Base-by-base conservation (phyloP, 2,329 filamentous ascomycete species). In the Exophiala sp. region DNA sequence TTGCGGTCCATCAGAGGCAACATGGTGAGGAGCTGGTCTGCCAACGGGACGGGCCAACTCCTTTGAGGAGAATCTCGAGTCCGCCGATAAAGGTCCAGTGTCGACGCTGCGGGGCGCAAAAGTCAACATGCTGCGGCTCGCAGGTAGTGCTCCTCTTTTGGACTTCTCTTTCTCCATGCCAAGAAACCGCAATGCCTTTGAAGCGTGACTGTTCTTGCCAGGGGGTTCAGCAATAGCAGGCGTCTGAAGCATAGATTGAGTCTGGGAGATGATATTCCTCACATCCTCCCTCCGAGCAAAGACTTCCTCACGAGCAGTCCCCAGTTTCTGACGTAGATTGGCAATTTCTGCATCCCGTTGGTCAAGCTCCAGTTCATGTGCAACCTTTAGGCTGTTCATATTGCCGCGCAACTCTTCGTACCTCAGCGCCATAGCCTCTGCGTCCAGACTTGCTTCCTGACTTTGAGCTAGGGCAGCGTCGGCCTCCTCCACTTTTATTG, bases 291-390 rank as follows among this genome's bases (percentile, higher is more conserved):
- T 54, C 40, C 54, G 47, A 6, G 53, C 53, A 50, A 57, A 49
- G 21, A 57, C 54, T 47, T 59, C 57, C 48, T 59, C 57, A 34
- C 54, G 57, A 18, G 57, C 53, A 49, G 54, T 59, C 11, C 57
- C 54, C 35, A 60, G 42, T 36, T 57, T 60, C 38, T 57, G 54
- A n/a, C 51, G 54, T 16, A 60, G 52, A 11, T 48, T 50, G 14
- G 48, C 40, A 32, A 55, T 57, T 34, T 60, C 54, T n/a, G 45
- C 48, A 20, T 60, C 57, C 21, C 52, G 48, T 44, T 57, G 54
- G 12, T 52, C 57, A 21, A 60, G 20, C 35, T 60, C 57, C 36
- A 60, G 45, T 7, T 45, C 43, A 36, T 60, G 54, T 44, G 51
- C 54, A 16, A 55, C 45, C 11, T 57, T 52, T 18, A 55, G 32